A percentile compares a stretch with the other conserved stretches of the same genome.
phyloP scores from a whole-genome alignment of 345 rosid species.

The Corchorus olitorius region DNA sequence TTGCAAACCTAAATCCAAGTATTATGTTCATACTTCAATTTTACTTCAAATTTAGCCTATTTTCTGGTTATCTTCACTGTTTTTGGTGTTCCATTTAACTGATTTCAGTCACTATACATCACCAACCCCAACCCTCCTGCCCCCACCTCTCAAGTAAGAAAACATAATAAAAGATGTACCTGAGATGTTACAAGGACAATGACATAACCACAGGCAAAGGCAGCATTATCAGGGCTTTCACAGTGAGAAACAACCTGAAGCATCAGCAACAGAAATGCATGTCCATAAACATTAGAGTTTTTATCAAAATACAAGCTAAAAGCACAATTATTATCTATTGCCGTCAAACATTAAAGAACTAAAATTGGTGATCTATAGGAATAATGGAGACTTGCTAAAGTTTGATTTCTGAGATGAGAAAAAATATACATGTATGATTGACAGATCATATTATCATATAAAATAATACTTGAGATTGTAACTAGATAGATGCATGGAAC shows the following conservation, averaged over 20 bases:
- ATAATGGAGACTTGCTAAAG: neutral
- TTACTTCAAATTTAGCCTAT: no score
- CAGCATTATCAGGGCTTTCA: slow-evolving; percentile 57
- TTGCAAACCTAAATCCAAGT: no score
- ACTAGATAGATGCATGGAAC: neutral
- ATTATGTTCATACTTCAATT: no score
- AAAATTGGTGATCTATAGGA: slow-evolving; percentile 2
- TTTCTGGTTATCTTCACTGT: no score
- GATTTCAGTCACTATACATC: neutral
- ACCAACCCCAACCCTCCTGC: neutral
- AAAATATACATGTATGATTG: neutral
- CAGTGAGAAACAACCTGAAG: slow-evolving; percentile 68
- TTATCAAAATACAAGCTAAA: neutral
- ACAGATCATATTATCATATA: neutral
- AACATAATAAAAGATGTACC: slow-evolving; percentile 42
- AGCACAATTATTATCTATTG: neutral
- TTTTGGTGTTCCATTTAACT: neutral
- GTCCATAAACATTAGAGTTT: neutral
- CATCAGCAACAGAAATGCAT: neutral
- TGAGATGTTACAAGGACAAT: slow-evolving; percentile 72
- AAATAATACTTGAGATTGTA: neutral
- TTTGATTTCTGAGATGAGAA: slow-evolving; percentile 6
- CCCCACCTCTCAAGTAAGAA: no score
- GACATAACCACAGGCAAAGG: slow-evolving; percentile 73
- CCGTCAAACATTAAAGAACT: slow-evolving; percentile 5